Evolutionary conservation across 192 early-diverging fungal species (phyloP).

Genomic region (Spinellus fusiger): DNA sequence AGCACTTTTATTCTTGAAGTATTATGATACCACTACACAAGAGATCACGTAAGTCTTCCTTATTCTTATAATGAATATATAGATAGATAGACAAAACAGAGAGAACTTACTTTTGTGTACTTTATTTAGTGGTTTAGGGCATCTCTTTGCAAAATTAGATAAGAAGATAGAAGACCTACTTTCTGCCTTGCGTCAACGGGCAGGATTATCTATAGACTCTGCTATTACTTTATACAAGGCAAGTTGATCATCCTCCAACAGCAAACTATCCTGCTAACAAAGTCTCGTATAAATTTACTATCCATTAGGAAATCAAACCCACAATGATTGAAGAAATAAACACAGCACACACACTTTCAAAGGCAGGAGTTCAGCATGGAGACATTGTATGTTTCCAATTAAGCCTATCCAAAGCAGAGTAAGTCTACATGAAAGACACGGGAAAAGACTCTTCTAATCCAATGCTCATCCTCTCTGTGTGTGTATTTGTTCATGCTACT

Average conservation of each 20-base stretch:
- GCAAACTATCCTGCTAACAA: too few relatives aligned
- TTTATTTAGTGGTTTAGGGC: conserved; percentile 42
- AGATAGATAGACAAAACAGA: not conserved
- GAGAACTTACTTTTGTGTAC: not conserved
- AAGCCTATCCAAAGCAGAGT: conserved; percentile 1
- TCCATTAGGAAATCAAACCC: not conserved
- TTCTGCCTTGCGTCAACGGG: conserved; percentile 47
- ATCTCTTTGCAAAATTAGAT: conserved; percentile 39
- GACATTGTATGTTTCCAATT: conserved; percentile 12
- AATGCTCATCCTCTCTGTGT: not conserved
- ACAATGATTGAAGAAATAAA: not conserved
- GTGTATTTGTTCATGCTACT: not conserved
- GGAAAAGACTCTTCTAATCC: not conserved
- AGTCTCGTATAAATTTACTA: too few relatives aligned
- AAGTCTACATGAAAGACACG: not conserved
- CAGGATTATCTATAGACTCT: conserved; percentile 50
- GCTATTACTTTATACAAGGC: conserved; percentile 38
- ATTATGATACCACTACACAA: conserved; percentile 62
- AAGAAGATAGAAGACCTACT: conserved; percentile 57
- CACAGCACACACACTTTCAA: not conserved
- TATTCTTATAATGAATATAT: not conserved
- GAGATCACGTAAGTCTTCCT: conserved; percentile 49
- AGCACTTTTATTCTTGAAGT: conserved; percentile 81
- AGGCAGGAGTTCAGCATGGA: conserved; percentile 11
- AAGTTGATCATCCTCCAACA: not conserved